A percentile compares a stretch with the other conserved stretches of the same genome.
These are phyloP conservation scores for Globisporangium lucens DNA, from an alignment of 352 stramenopile genomes.

Conservation along the genomic window DNA sequence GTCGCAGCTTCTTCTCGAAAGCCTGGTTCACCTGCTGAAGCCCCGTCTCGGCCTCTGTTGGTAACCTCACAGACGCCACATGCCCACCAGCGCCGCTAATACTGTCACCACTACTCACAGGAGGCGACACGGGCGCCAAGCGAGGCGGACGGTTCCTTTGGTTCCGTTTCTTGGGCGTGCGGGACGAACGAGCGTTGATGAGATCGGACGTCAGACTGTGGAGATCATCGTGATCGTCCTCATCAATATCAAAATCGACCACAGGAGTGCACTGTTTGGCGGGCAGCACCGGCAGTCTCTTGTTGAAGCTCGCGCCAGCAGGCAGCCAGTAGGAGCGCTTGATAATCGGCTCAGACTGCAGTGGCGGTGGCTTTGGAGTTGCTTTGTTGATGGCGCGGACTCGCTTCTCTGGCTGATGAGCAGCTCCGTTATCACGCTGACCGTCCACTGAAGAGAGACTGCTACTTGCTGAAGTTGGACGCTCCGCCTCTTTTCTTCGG, in stretches of 20 bases:
- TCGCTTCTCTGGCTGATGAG: neutral
- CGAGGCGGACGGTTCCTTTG: constrained; percentile 41
- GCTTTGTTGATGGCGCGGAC: neutral
- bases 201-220: constrained; percentile 4
- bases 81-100: neutral
- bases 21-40: constrained; percentile 9
- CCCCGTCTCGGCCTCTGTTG: constrained; percentile 10
- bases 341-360: constrained; percentile 12
- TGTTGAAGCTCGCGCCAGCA: constrained; percentile 42
- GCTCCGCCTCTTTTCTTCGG: neutral
- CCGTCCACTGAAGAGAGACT: neutral
- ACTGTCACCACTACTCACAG: constrained; percentile 1
- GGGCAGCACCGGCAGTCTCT: constrained; percentile 37
- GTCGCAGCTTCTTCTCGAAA: constrained; percentile 25
- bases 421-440: neutral
- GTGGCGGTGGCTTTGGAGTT: neutral
- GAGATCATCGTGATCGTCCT: constrained; percentile 7
- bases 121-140: constrained; percentile 30
- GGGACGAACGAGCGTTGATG: constrained; percentile 17
- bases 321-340: constrained; percentile 78
- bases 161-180: constrained; percentile 44
- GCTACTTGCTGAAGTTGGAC: neutral
- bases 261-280: constrained; percentile 11
- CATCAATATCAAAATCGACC: neutral
- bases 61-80: neutral